A percentile compares a stretch with the other conserved stretches of the same genome.
Conservation (phyloP, 2,329 filamentous ascomycete genomes). For the Rhinocladiella similis region DNA sequence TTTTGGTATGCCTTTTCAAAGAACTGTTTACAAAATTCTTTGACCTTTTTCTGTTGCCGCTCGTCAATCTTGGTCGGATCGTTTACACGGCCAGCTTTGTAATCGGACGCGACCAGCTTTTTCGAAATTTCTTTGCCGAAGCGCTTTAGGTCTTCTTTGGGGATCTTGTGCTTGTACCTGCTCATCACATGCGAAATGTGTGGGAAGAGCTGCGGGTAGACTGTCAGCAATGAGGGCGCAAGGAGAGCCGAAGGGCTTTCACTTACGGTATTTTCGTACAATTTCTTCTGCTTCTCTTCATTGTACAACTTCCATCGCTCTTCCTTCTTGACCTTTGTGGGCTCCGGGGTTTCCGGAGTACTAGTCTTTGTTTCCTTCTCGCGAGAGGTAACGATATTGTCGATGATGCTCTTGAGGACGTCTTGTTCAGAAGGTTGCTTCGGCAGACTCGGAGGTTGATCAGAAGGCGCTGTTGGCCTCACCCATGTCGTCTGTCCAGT, state of each 20-base stretch:
- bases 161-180: constrained; percentile 83
- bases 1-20: constrained; percentile 84
- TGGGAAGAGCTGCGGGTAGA: constrained; percentile 67
- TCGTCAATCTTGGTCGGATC: constrained; percentile 76
- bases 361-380: constrained; percentile 49
- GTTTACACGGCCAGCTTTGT: constrained; percentile 81
- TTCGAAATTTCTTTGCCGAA: constrained; percentile 73
- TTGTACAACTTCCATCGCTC: constrained; percentile 54
- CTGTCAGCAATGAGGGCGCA: background rate
- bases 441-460: constrained; percentile 64
- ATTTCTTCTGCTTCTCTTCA: constrained; percentile 85
- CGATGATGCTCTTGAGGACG: constrained; percentile 63
- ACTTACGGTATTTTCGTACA: constrained; percentile 90
- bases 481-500: constrained; percentile 79
- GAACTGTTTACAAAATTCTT: constrained; percentile 78
- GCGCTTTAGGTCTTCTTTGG: constrained; percentile 71
- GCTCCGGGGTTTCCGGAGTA: constrained; percentile 66
- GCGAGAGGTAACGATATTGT: constrained; percentile 74
- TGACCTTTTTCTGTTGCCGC: constrained; percentile 79
- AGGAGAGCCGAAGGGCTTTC: constrained; percentile 20
- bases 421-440: constrained; percentile 78
- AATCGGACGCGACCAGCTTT: constrained; percentile 88
- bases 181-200: constrained; percentile 83
- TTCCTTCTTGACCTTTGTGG: constrained; percentile 52
- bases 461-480: constrained; percentile 68